Percentiles rank a stretch among this genome's conserved stretches.
These are phyloP conservation scores for Acanthamoeba triangularis DNA, from an alignment of 208 protist species.

Conservation along the genomic window DNA sequence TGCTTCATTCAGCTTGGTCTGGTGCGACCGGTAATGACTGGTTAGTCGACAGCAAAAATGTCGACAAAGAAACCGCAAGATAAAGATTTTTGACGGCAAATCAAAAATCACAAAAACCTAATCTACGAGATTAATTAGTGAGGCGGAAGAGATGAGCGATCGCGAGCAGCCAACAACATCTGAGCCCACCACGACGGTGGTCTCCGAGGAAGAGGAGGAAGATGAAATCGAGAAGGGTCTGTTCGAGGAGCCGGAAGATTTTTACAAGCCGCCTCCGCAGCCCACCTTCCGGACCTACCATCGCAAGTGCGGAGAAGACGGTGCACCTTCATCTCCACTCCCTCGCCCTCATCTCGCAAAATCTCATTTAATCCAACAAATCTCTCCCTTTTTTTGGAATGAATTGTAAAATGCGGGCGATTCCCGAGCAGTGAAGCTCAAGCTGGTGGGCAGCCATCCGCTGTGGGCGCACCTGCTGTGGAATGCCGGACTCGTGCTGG, in stretches of 20 bases:
- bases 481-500: constrained; percentile 79
- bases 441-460: constrained; percentile 58
- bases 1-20: too few species aligned
- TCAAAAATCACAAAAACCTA: background rate
- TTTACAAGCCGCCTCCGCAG: constrained; percentile 26
- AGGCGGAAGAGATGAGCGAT: background rate
- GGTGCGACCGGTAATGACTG: too few species aligned
- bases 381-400: too few species aligned
- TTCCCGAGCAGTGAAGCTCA: constrained; percentile 52
- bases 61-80: too few species aligned
- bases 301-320: constrained; percentile 5
- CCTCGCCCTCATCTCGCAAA: background rate
- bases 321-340: background rate
- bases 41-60: too few species aligned
- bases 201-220: background rate
- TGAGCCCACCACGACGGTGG: background rate
- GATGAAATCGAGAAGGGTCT: constrained; percentile 16
- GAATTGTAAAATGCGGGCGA: too few species aligned
- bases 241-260: constrained; percentile 72
- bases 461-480: constrained; percentile 84
- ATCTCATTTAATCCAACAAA: too few species aligned
- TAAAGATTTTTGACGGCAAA: too few species aligned
- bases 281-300: constrained; percentile 55
- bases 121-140: too few species aligned
- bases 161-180: background rate